Conservation (phyloP, 208 protist genomes). For the Wallacemonas sp. region DNA sequence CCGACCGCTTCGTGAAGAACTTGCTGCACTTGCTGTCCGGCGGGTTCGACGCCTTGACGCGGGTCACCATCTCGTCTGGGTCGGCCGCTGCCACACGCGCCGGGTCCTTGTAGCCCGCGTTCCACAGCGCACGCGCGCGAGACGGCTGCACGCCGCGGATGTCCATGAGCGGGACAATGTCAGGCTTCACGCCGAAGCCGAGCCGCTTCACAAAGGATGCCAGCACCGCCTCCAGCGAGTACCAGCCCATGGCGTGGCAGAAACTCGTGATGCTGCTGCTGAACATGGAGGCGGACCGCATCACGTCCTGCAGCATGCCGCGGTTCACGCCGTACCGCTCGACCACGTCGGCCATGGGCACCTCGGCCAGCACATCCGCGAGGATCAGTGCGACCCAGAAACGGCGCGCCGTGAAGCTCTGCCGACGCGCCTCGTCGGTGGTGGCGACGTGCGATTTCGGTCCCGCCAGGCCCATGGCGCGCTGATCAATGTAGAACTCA, state of each 20-base stretch:
- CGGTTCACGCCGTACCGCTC: constrained; percentile 72
- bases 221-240: constrained; percentile 83
- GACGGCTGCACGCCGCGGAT: constrained; percentile 72
- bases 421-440: constrained; percentile 33
- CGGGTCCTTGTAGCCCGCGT: constrained; percentile 68
- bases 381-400: constrained; percentile 92
- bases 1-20: constrained; percentile 70
- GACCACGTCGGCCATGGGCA: constrained; percentile 70
- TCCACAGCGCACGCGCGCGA: constrained; percentile 83
- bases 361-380: constrained; percentile 80
- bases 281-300: constrained; percentile 85
- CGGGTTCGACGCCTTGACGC: constrained; percentile 58
- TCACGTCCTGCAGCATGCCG: constrained; percentile 82
- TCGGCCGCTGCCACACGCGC: constrained; percentile 49
- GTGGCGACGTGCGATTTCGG: background rate
- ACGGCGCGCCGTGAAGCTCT: constrained; percentile 74
- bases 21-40: constrained; percentile 60
- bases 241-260: constrained; percentile 90
- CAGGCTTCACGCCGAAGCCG: constrained; percentile 86
- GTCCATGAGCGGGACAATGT: constrained; percentile 91
- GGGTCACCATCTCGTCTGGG: constrained; percentile 59
- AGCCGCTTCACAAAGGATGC: constrained; percentile 85
- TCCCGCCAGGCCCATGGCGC: constrained; percentile 59
- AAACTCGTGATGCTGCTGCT: constrained; percentile 88
- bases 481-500: constrained; percentile 70